Base-by-base conservation (phyloP, 148 eudicot species). In the Gaultheria prostrata region DNA sequence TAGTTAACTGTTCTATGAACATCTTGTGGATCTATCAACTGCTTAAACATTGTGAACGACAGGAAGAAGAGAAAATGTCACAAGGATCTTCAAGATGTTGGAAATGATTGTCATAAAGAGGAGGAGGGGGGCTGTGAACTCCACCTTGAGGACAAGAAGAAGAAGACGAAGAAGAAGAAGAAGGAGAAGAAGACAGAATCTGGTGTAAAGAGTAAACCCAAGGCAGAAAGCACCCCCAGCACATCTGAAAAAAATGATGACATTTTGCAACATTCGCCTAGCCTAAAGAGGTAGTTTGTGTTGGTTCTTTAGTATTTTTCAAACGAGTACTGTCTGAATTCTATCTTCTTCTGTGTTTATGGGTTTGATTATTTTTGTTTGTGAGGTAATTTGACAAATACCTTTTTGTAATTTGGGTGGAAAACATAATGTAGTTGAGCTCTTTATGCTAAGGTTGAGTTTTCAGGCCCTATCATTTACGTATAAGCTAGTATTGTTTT, bases 31-130 rank as follows among this genome's bases (percentile, higher is more conserved):
- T 11, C 20, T 39, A 46, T 69, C 33, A 2, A 39, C 72, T 51
- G 35, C 17, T 75, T 72, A 24, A 48, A 46, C 20, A 24, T 83
- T 59, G 50, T 86, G 72, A 61, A 69, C 84, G 39, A 82, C 86
- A 94, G 98, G 87, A 88, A 82, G 83, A 96, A 93, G 89, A 92
- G 88, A 85, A 91, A 77, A 63, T 74, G 89, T 69, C 80, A 86
- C 35, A 78, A 77, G 77, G 82, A 57, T 63, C 77, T 83, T 67
- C 80, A 75, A 76, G 80, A 81, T 87, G 89, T 59, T 81, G 86
- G 79, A 53, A 83, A 79, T 46, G 86, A 83, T 50, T 67, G 50
- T 84, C 82, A 76, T 65, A 79, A 67, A 72, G 86, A 88, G 88
- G 83, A 88, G 13, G 12, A 57, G 76, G 83, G 78, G 80, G 59